Percentiles rank a stretch among this genome's conserved stretches.
These are phyloP conservation scores for Botrytis paeoniae DNA, from an alignment of 2,329 filamentous ascomycete genomes.

Conservation along the genomic window DNA sequence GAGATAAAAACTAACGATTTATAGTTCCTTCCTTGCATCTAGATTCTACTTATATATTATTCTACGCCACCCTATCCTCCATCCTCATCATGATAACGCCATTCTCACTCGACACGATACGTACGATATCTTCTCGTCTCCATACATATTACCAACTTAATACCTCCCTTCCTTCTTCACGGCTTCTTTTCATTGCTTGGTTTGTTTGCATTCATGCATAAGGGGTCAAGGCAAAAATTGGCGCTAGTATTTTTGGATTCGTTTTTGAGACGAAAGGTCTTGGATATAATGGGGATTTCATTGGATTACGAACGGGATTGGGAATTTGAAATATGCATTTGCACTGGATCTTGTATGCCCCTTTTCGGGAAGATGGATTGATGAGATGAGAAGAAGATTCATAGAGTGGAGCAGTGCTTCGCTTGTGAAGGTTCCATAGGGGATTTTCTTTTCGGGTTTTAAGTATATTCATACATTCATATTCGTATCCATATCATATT, in stretches of 20 bases:
- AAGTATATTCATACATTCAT: not conserved
- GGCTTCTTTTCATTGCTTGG: not conserved
- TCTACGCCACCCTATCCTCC: not conserved
- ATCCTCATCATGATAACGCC: not conserved
- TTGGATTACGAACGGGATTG: not conserved
- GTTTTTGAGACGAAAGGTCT: not conserved
- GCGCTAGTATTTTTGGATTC: not conserved
- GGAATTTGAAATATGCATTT: not conserved
- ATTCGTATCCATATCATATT: not conserved
- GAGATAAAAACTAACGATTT: not conserved
- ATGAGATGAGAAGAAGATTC: not conserved
- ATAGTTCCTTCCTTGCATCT: slow-evolving; percentile 47
- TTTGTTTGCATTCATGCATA: slow-evolving; percentile 9
- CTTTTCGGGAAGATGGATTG: not conserved
- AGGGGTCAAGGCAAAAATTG: slow-evolving; percentile 8
- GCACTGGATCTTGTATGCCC: not conserved
- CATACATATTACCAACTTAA: not conserved
- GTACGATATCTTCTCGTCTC: not conserved
- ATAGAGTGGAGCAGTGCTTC: not conserved
- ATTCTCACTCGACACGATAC: not conserved
- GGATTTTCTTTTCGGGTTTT: not conserved
- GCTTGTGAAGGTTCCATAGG: not conserved
- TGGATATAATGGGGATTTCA: not conserved
- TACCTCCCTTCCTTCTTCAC: not conserved
- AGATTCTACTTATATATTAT: slow-evolving; percentile 23